Evolutionary conservation across 2,329 filamentous ascomycete genomes (phyloP).

Genomic region (Fusarium nodosum): DNA sequence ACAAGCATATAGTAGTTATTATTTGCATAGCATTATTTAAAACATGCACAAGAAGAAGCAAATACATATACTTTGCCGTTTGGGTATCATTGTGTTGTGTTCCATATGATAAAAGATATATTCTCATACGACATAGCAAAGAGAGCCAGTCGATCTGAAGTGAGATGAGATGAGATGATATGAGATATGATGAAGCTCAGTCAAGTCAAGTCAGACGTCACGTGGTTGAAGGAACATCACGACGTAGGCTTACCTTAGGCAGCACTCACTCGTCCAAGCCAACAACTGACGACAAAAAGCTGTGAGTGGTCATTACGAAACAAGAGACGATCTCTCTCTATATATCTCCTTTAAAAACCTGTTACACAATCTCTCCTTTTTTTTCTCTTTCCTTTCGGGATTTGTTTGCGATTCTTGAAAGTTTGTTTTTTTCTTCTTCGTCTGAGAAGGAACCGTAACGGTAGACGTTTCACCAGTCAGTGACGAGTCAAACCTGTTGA

Average conservation of each 20-base stretch:
- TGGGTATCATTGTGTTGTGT: conserved; percentile 1
- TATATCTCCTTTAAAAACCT: conserved; percentile 19
- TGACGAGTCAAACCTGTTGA: conserved; percentile 1
- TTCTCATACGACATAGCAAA: neutral
- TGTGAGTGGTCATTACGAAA: conserved; percentile 30
- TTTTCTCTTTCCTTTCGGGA: neutral
- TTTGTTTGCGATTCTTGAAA: conserved; percentile 2
- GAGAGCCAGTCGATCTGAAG: conserved; percentile 1
- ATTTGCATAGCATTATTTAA: conserved; percentile 12
- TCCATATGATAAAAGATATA: neutral
- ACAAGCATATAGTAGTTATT: neutral
- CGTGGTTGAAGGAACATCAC: conserved; percentile 32
- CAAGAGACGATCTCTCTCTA: conserved; percentile 12
- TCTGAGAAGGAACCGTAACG: conserved; percentile 26
- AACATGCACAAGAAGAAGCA: conserved; percentile 14
- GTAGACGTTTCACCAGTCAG: conserved; percentile 33
- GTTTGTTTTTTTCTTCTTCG: conserved; percentile 13
- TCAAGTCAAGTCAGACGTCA: conserved; percentile 30
- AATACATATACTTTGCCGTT: neutral
- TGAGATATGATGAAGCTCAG: neutral
- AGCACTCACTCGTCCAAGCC: conserved; percentile 41
- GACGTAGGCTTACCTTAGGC: conserved; percentile 46
- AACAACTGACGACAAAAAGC: conserved; percentile 37
- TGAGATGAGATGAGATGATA: neutral
- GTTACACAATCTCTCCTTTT: conserved; percentile 2